A percentile compares a stretch with the other conserved stretches of the same genome.
Evolutionary conservation across 2,329 filamentous ascomycete genomes (phyloP).

Genomic region (Orbilia quercus): DNA sequence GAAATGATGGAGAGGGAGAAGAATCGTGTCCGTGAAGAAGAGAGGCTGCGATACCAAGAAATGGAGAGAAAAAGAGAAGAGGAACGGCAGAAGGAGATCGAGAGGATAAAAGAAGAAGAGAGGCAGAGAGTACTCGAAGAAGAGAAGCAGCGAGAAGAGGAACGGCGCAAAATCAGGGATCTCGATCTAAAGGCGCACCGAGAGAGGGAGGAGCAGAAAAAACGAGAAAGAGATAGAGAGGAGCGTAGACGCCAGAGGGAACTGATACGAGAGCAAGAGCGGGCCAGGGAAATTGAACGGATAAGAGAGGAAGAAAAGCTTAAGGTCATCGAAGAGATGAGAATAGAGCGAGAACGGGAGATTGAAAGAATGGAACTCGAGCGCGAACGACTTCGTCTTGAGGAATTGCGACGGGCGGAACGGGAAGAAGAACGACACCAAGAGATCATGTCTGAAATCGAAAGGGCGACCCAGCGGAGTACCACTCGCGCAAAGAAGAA

Average conservation of each 20-base stretch:
- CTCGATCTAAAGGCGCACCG: constrained; percentile 41
- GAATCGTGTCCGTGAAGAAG: constrained; percentile 56
- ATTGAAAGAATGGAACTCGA: constrained; percentile 40
- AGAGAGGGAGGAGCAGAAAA: constrained; percentile 48
- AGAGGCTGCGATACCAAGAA: constrained; percentile 39
- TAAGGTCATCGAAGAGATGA: constrained; percentile 55
- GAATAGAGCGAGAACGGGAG: constrained; percentile 47
- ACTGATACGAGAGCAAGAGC: constrained; percentile 38
- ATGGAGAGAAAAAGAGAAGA: constrained; percentile 57
- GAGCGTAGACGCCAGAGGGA: constrained; percentile 43
- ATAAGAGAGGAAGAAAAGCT: constrained; percentile 54
- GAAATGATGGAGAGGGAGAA: constrained; percentile 57
- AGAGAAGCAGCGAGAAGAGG: constrained; percentile 42
- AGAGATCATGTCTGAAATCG: constrained; percentile 56
- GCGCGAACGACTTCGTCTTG: constrained; percentile 39
- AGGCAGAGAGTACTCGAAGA: constrained; percentile 38
- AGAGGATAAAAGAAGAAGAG: constrained; percentile 48
- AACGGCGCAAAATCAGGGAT: constrained; percentile 43
- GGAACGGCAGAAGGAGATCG: constrained; percentile 56
- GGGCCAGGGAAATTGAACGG: constrained; percentile 50
- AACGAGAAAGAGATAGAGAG: constrained; percentile 48
- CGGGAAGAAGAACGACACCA: constrained; percentile 50
- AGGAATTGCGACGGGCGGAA: constrained; percentile 38
- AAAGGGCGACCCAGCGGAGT: constrained; percentile 47
- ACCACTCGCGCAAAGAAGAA: constrained; percentile 52